Percentiles rank a stretch among this genome's conserved stretches.
Evolutionary conservation across 495 filamentous ascomycete species (phyloP).

Genomic region (Penicillium maclennaniae): DNA sequence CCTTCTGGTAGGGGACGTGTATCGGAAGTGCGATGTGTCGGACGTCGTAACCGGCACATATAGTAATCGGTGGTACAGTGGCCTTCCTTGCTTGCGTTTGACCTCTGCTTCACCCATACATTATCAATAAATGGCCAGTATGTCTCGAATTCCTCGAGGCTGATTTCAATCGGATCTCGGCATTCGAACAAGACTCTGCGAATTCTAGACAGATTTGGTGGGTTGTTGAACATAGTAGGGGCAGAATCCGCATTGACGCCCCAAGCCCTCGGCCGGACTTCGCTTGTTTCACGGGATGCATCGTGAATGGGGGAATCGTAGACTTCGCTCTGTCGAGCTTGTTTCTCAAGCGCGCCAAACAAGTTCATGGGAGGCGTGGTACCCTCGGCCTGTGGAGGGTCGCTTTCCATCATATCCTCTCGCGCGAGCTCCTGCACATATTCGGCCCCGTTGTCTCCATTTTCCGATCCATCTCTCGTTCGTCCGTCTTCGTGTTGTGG

Average conservation of each 20-base stretch:
- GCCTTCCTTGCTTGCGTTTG: slow-evolving; percentile 47
- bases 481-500: slow-evolving; percentile 13
- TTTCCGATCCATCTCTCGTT: slow-evolving; percentile 5
- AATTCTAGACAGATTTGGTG: slow-evolving; percentile 45
- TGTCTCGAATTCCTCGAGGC: slow-evolving; percentile 46
- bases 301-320: background rate
- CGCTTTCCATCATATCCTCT: slow-evolving; percentile 12
- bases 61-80: slow-evolving; percentile 51
- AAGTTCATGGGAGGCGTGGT: slow-evolving; percentile 19
- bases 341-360: slow-evolving; percentile 23
- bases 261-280: background rate
- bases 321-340: slow-evolving; percentile 15
- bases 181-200: slow-evolving; percentile 48
- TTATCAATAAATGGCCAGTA: slow-evolving; percentile 56
- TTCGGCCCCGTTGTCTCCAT: slow-evolving; percentile 14
- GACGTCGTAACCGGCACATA: slow-evolving; percentile 47
- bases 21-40: slow-evolving; percentile 40
- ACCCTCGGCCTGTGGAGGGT: slow-evolving; percentile 7
- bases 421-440: background rate
- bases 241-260: slow-evolving; percentile 1
- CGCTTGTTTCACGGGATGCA: background rate
- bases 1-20: slow-evolving; percentile 48
- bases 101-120: slow-evolving; percentile 51
- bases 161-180: slow-evolving; percentile 51
- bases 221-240: slow-evolving; percentile 37